Evolutionary conservation across 2,329 filamentous ascomycete species (phyloP), one percentile per base, ranked within the genome.

Genomic region (Alternaria infectoria): DNA sequence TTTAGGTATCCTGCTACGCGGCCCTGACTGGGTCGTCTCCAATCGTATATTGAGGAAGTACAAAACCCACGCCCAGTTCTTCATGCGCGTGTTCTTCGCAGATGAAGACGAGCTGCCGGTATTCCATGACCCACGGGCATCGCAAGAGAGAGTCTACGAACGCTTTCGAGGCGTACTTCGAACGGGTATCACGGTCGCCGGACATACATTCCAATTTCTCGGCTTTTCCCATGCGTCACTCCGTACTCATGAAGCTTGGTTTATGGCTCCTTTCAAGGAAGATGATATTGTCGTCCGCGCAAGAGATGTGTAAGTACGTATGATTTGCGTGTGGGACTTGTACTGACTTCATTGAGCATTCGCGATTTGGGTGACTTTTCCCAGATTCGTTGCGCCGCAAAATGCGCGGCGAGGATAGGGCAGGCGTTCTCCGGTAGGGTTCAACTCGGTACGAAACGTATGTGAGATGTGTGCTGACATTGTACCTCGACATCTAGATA

Each of bases 21-120:
- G 84, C 0, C 84, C 84, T 4, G 80, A 82, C 19, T 81, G 86
- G 1, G 91, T 93, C 73, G 86, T 86, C 7, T 89, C 88, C 17
- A 79, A 79, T 45, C 72, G 76, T 36, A 66, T 79, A 6, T 67
- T 79, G 11, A 70, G 75, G 21, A 73, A 68, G 36, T 78, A 74
- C 43, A 49, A 61, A 8, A 44, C 66, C 11, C 47, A 76, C 26
- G 64, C 67, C 1, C 71, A 77, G 11, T 70, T 68, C 54, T 79
- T 79, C 66, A 68, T 79, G 59, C 86, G 92, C 0, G 90, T 94
- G 0, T 85, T 88, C 7, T 93, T 96, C 69, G 85, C 85, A 28
- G 92, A 96, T 50, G 92, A 96, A 74, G 87, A 91, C 70, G 90
- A 90, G 0, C 83, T 88, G 23, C 85, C 87, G 17, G 74, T 96